phyloP scores from a whole-genome alignment of 208 protist species.

The Crithidia expoeki region DNA sequence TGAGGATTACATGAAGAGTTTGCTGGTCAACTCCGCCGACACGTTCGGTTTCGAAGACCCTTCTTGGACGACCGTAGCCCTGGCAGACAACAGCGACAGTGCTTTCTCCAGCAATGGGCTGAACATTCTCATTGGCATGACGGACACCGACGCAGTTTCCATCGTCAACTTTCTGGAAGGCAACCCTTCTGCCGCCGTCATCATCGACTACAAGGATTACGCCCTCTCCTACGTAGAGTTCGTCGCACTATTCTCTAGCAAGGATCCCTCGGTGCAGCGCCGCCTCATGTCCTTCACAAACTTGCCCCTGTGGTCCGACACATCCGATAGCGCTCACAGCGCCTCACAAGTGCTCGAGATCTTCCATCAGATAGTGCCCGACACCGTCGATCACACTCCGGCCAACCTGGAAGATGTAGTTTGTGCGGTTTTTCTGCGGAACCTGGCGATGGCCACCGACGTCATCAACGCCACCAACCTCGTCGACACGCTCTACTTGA shows the following conservation, averaged over 20 bases:
- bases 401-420: conserved; percentile 11
- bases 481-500: conserved; percentile 28
- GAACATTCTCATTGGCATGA: conserved; percentile 12
- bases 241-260: conserved; percentile 13
- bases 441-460: conserved; percentile 5
- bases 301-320: conserved; percentile 55
- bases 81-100: background rate
- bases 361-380: conserved; percentile 23
- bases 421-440: conserved; percentile 10
- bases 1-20: background rate
- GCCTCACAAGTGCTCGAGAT: conserved; percentile 4
- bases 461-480: conserved; percentile 23
- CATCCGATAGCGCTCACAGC: conserved; percentile 4
- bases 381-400: conserved; percentile 21
- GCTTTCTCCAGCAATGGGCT: background rate
- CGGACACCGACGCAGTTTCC: conserved; percentile 1
- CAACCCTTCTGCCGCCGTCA: conserved; percentile 17
- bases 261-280: conserved; percentile 18
- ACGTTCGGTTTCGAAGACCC: conserved; percentile 15
- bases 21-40: conserved; percentile 18
- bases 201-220: conserved; percentile 47
- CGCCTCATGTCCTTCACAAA: conserved; percentile 44
- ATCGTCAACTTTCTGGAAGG: conserved; percentile 29
- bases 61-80: background rate
- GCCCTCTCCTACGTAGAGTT: conserved; percentile 33